These are phyloP conservation scores for Thymus mandschuricus DNA, from an alignment of 257 asterid species.

Conservation along the genomic window DNA sequence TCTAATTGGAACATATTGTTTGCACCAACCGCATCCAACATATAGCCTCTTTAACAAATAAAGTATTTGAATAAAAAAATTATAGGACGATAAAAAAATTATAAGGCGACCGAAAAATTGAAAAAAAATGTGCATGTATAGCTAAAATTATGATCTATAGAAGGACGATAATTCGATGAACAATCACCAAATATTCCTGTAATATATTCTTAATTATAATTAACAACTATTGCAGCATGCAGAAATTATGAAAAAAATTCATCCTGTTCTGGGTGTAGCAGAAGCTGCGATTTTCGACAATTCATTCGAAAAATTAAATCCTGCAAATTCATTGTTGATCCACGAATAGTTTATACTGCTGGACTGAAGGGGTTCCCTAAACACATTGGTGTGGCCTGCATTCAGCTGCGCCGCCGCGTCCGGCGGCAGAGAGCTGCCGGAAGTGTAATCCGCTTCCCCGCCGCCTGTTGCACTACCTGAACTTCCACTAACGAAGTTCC, in stretches of 20 bases:
- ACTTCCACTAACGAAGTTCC: neutral
- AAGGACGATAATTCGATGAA: too few relatives aligned
- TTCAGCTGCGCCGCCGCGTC: conserved; percentile 22
- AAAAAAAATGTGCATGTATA: too few relatives aligned
- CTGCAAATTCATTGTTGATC: conserved; percentile 31
- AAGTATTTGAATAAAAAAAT: too few relatives aligned
- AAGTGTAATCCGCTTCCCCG: conserved; percentile 6
- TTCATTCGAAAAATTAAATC: conserved; percentile 38
- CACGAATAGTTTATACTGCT: conserved; percentile 32
- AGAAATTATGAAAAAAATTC: conserved; percentile 19
- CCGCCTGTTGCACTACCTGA: conserved; percentile 2
- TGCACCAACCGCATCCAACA: too few relatives aligned
- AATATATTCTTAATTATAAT: neutral
- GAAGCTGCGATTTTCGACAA: conserved; percentile 40
- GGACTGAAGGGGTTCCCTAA: conserved; percentile 90
- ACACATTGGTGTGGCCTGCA: conserved; percentile 19
- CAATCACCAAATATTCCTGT: neutral
- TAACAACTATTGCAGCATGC: neutral
- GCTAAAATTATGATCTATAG: too few relatives aligned
- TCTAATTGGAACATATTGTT: too few relatives aligned
- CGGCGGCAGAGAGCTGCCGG: conserved; percentile 20
- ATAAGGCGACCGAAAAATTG: too few relatives aligned
- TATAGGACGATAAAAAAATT: too few relatives aligned
- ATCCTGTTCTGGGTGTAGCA: conserved; percentile 24
- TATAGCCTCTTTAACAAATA: too few relatives aligned